Evolutionary conservation across 768 basidiomycete species (phyloP).

Genomic region (Solioccasus polychromus): DNA sequence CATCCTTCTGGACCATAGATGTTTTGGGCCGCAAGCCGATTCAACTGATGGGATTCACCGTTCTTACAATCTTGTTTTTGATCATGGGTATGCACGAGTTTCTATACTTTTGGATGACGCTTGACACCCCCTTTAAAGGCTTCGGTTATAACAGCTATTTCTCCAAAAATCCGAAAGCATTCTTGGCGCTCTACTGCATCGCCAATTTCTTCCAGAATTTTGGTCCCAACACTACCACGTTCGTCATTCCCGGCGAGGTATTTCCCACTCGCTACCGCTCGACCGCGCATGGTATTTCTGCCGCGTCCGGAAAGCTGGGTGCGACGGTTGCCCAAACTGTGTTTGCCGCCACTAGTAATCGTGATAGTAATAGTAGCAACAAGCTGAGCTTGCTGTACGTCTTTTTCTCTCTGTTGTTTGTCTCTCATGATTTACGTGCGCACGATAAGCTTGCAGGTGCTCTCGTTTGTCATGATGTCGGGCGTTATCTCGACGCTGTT

Average conservation of each 20-base stretch:
- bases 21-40: conserved; percentile 75
- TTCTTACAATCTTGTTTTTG: conserved; percentile 61
- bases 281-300: conserved; percentile 78
- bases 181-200: conserved; percentile 76
- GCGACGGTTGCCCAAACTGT: conserved; percentile 70
- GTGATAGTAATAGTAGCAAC: too few relatives aligned
- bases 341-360: neutral
- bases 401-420: neutral
- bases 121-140: conserved; percentile 36
- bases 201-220: conserved; percentile 88
- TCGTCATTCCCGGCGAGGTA: conserved; percentile 72
- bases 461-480: conserved; percentile 79
- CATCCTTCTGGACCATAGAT: conserved; percentile 59
- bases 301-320: conserved; percentile 77
- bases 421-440: neutral
- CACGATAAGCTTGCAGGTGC: conserved; percentile 57
- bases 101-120: neutral
- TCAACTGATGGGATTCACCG: conserved; percentile 69
- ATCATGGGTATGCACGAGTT: conserved; percentile 53
- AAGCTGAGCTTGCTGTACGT: neutral
- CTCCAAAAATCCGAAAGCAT: conserved; percentile 51
- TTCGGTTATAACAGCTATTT: conserved; percentile 56
- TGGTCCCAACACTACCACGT: conserved; percentile 75
- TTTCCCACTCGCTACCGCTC: conserved; percentile 87
- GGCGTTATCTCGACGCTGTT: conserved; percentile 76